Base-by-base conservation (phyloP, 306 rosid species). In the Glycyrrhiza uralensis region DNA sequence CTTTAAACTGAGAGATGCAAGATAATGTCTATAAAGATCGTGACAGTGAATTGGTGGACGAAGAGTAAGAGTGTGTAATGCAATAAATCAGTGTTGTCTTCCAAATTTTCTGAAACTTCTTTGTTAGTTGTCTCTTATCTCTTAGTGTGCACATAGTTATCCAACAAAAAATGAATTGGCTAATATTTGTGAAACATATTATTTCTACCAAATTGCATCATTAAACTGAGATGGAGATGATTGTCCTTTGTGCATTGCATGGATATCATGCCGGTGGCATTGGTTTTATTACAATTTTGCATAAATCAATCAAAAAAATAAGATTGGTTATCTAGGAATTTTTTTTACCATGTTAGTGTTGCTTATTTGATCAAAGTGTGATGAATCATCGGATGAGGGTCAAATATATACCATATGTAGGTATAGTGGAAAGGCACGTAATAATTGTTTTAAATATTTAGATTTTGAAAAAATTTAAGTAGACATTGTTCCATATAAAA, bases 11-110 rank as follows among this genome's bases (percentile, higher is more conserved):
- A n/a, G n/a, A n/a, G n/a, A n/a, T n/a, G n/a, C n/a, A n/a, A n/a
- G n/a, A n/a, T n/a, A n/a, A n/a, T n/a, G 81, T 89, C 3, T 89
- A 86, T 60, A 96, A 93, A 77, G 89, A 87, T 72, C 77, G 82
- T 70, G 86, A 78, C 0, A 89, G 96, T 49, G 81, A 75, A 10
- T 77, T 84, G 85, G 91, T 92, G 46, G 87, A 92, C 80, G 97
- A 92, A 82, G 85, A 87, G 96, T 85, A 85, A 85, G 95, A 82
- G 79, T 80, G 76, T 80, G 65, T 32, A 36, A 71, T 54, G 56
- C 39, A 72, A 59, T 42, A 60, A 68, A 49, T 11, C 49, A 56
- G 58, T 71, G 66, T 41, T 41, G 71, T 41, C 77, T 41, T 74
- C 58, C 50, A 20, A 74, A 64, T 46, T 76, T 62, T 20, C 23